These are phyloP conservation scores for Auricularia auricula-judae DNA, from an alignment of 768 basidiomycete genomes.

Conservation along the genomic window DNA sequence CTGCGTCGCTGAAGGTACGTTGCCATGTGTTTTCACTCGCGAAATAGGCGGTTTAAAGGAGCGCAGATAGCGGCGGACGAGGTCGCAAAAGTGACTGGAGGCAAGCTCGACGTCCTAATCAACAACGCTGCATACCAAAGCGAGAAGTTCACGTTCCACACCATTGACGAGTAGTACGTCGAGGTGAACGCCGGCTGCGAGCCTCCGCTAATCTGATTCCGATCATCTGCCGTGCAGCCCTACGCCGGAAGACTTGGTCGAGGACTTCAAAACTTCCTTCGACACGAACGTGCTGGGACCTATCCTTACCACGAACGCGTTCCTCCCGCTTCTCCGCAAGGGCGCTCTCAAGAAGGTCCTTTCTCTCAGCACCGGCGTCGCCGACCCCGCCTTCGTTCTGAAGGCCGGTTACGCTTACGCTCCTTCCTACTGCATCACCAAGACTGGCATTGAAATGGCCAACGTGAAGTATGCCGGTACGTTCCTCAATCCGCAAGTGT, in stretches of 20 bases:
- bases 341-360: constrained; percentile 22
- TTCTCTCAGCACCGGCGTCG: constrained; percentile 21
- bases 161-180: background rate
- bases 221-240: background rate
- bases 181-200: background rate
- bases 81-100: constrained; percentile 11
- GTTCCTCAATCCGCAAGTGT: too few relatives aligned
- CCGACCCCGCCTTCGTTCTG: constrained; percentile 17
- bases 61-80: constrained; percentile 9
- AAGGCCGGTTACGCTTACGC: constrained; percentile 2
- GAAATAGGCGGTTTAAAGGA: background rate
- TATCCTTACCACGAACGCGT: constrained; percentile 24
- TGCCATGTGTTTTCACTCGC: background rate
- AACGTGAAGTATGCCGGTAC: background rate
- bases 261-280: constrained; percentile 7
- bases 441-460: constrained; percentile 9
- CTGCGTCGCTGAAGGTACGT: background rate
- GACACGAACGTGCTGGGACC: constrained; percentile 26
- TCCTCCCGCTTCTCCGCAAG: constrained; percentile 27
- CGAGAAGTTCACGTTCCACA: too few relatives aligned
- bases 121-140: constrained; percentile 23
- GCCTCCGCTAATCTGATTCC: constrained; percentile 7
- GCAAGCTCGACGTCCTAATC: constrained; percentile 26
- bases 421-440: constrained; percentile 24
- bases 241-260: background rate